Evolutionary conservation across 148 eudicot species (phyloP).

Genomic region (Fagopyrum esculentum): DNA sequence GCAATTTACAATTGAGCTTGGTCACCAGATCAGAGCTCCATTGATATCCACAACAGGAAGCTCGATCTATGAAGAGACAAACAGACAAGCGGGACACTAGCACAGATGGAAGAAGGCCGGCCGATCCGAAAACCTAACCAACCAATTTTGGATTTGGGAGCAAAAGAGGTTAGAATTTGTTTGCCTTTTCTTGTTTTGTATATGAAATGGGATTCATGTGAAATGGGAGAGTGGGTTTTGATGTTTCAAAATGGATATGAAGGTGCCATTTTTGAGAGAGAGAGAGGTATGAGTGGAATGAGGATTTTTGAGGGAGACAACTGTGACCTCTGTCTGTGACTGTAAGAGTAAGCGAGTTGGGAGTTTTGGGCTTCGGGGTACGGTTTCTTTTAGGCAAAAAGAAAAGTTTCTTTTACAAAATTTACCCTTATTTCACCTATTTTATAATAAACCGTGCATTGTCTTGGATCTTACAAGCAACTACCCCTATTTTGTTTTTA

Average conservation of each 20-base stretch:
- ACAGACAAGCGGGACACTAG: neutral
- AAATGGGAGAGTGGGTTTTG: neutral
- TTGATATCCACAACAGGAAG: neutral
- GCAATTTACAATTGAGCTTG: neutral
- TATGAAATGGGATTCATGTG: neutral
- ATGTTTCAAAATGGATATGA: conserved; percentile 16
- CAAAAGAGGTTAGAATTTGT: neutral
- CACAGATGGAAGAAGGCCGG: conserved; percentile 7
- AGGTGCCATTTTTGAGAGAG: conserved; percentile 13
- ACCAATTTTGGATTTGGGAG: neutral
- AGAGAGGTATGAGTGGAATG: neutral
- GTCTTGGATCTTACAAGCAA: too few relatives aligned
- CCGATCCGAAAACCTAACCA: conserved; percentile 11
- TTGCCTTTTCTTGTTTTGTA: neutral
- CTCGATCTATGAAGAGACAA: conserved; percentile 7
- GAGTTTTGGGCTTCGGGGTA: neutral
- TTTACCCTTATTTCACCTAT: too few relatives aligned
- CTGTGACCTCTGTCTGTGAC: conserved; percentile 2
- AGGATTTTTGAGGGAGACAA: conserved; percentile 6
- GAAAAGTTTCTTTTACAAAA: too few relatives aligned
- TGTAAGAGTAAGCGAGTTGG: neutral
- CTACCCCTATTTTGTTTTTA: too few relatives aligned
- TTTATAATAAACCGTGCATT: too few relatives aligned
- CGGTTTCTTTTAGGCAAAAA: too few relatives aligned
- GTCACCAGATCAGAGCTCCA: conserved; percentile 4